Percentiles rank a stretch among this genome's conserved stretches.
phyloP scores from a whole-genome alignment of 495 filamentous ascomycete genomes.

The Penicillium herquei region DNA sequence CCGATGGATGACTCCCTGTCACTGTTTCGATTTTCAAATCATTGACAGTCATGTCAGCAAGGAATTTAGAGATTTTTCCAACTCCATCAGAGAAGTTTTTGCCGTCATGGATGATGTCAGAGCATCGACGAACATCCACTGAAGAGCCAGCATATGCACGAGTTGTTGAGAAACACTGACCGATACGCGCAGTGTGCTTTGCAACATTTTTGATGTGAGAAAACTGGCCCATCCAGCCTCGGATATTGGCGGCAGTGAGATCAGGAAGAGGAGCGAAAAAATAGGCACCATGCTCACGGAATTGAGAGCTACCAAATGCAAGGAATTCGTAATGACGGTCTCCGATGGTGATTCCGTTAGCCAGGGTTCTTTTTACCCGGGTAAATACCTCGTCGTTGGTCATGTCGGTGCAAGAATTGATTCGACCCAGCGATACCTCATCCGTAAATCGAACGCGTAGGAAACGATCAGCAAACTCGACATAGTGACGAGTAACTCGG shows the following conservation, averaged over 20 bases:
- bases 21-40: conserved; percentile 57
- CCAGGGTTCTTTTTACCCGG: conserved; percentile 67
- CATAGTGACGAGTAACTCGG: conserved; percentile 73
- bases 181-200: conserved; percentile 82
- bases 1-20: conserved; percentile 60
- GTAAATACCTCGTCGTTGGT: conserved; percentile 70
- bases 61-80: conserved; percentile 80
- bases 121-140: conserved; percentile 42
- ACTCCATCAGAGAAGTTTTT: conserved; percentile 88
- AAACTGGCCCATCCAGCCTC: conserved; percentile 90
- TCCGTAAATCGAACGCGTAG: conserved; percentile 91
- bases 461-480: conserved; percentile 71
- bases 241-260: conserved; percentile 69
- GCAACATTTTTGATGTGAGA: conserved; percentile 72
- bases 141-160: conserved; percentile 55
- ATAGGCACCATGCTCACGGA: conserved; percentile 89
- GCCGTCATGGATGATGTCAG: conserved; percentile 64
- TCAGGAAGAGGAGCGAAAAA: conserved; percentile 69
- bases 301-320: conserved; percentile 93
- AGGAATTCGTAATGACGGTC: conserved; percentile 84
- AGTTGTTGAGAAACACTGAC: conserved; percentile 96
- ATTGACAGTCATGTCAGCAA: conserved; percentile 65
- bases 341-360: conserved; percentile 78
- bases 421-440: conserved; percentile 63
- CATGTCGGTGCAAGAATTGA: conserved; percentile 53